Percentiles rank a stretch among this genome's conserved stretches.
Conservation (phyloP, 2,329 filamentous ascomycete species). For the Bipolaris zeicola region DNA sequence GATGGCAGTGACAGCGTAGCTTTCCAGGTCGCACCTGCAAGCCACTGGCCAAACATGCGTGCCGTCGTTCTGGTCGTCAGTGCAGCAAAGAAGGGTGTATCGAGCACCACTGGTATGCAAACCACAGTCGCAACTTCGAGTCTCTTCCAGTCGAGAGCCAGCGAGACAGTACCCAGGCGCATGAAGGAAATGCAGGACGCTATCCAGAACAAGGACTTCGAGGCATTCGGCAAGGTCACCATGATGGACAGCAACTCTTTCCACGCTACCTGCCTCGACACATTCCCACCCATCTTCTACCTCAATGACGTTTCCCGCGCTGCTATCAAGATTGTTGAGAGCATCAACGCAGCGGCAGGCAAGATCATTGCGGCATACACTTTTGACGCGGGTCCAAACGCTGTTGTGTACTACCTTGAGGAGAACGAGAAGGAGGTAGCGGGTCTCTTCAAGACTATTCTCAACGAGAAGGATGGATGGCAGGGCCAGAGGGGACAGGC, state of each 20-base stretch:
- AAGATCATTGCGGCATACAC: conserved; percentile 90
- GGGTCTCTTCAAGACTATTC: conserved; percentile 74
- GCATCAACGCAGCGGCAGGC: conserved; percentile 80
- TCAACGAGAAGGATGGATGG: conserved; percentile 73
- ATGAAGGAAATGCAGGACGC: conserved; percentile 88
- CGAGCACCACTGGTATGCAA: conserved; percentile 94
- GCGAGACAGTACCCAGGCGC: conserved; percentile 76
- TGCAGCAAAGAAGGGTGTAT: conserved; percentile 94
- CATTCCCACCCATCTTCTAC: conserved; percentile 97
- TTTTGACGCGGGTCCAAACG: conserved; percentile 96
- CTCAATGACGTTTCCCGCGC: conserved; percentile 92
- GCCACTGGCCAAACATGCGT: conserved; percentile 95
- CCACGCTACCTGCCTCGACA: conserved; percentile 93
- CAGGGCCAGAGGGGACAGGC: conserved; percentile 60
- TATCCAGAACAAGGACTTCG: conserved; percentile 78
- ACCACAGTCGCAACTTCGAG: conserved; percentile 89
- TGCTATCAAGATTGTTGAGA: conserved; percentile 85
- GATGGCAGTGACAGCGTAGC: conserved; percentile 89
- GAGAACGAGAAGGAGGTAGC: conserved; percentile 75
- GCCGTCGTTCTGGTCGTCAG: conserved; percentile 90
- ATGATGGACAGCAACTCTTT: conserved; percentile 98
- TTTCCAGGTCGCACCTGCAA: conserved; percentile 83
- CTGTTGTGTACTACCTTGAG: conserved; percentile 92
- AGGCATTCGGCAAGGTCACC: conserved; percentile 83
- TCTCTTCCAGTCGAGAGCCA: conserved; percentile 80